A percentile compares a stretch with the other conserved stretches of the same genome.
Evolutionary conservation across 768 basidiomycete species (phyloP).

Genomic region (Boletales sp.): DNA sequence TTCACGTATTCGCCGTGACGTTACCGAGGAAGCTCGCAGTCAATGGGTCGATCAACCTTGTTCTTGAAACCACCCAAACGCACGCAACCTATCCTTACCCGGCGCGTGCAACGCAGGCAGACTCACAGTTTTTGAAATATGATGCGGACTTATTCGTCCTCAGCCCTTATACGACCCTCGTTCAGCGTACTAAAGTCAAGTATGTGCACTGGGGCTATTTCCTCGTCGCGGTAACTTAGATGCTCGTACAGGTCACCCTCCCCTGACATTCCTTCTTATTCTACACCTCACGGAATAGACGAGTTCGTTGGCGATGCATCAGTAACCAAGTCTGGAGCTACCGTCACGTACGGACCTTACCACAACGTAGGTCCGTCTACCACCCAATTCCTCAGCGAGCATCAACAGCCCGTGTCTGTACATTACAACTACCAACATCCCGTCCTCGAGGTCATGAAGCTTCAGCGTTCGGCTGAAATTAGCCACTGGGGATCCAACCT

Average conservation of each 20-base stretch:
- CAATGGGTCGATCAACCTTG: constrained; percentile 67
- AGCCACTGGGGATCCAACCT: constrained; percentile 97
- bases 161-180: constrained; percentile 76
- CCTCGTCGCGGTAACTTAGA: constrained; percentile 2
- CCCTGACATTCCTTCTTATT: constrained; percentile 69
- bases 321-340: constrained; percentile 72
- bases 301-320: constrained; percentile 57
- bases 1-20: constrained; percentile 55
- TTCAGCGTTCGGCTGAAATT: constrained; percentile 80
- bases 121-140: constrained; percentile 79
- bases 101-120: constrained; percentile 63
- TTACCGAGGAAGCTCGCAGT: constrained; percentile 57
- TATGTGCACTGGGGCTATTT: constrained; percentile 34
- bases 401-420: constrained; percentile 65
- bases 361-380: constrained; percentile 67
- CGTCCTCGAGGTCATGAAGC: constrained; percentile 66
- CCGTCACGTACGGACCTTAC: constrained; percentile 88
- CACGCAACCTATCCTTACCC: constrained; percentile 81
- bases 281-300: constrained; percentile 58
- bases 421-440: constrained; percentile 86
- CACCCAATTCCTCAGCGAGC: constrained; percentile 48
- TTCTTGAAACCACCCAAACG: constrained; percentile 74
- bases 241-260: constrained; percentile 53
- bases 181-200: constrained; percentile 88
- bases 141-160: constrained; percentile 72